A percentile compares a stretch with the other conserved stretches of the same genome.
phyloP scores from a whole-genome alignment of 2,329 filamentous ascomycete species.

The Alternaria sp. region DNA sequence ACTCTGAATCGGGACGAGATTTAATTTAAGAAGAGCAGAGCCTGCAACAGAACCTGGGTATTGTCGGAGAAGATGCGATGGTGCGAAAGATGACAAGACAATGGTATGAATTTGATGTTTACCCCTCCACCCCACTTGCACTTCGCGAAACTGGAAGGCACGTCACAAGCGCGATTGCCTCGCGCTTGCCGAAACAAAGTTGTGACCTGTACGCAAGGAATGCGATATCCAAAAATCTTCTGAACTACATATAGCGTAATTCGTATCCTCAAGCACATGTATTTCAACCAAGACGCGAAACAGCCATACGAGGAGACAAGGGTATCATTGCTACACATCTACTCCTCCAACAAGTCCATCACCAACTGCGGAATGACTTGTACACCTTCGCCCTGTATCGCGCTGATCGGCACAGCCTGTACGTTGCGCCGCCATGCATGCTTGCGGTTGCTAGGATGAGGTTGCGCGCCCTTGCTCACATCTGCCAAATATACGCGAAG shows the following conservation, averaged over 20 bases:
- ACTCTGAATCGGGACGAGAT: background rate
- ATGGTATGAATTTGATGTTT: background rate
- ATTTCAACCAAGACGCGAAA: background rate
- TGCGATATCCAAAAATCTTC: background rate
- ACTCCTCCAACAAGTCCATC: conserved; percentile 66
- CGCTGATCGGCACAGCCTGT: conserved; percentile 83
- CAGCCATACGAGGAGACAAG: conserved; percentile 4
- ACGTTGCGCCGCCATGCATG: conserved; percentile 67
- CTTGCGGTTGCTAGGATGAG: conserved; percentile 75
- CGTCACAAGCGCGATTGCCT: background rate
- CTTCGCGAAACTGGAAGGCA: background rate
- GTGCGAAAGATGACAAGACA: background rate
- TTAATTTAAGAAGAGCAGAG: background rate
- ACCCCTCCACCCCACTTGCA: conserved; percentile 9
- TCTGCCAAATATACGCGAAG: conserved; percentile 75
- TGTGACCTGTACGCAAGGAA: background rate
- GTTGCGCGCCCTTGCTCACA: conserved; percentile 67
- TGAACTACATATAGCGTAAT: background rate
- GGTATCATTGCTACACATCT: conserved; percentile 17
- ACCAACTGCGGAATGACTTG: conserved; percentile 77
- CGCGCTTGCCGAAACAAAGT: background rate
- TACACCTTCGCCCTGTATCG: conserved; percentile 85
- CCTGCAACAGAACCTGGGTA: background rate
- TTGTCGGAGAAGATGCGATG: background rate
- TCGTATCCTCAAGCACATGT: background rate